These are phyloP conservation scores for Neopestalotiopsis rosae DNA, from an alignment of 2,329 filamentous ascomycete genomes.

Conservation along the genomic window DNA sequence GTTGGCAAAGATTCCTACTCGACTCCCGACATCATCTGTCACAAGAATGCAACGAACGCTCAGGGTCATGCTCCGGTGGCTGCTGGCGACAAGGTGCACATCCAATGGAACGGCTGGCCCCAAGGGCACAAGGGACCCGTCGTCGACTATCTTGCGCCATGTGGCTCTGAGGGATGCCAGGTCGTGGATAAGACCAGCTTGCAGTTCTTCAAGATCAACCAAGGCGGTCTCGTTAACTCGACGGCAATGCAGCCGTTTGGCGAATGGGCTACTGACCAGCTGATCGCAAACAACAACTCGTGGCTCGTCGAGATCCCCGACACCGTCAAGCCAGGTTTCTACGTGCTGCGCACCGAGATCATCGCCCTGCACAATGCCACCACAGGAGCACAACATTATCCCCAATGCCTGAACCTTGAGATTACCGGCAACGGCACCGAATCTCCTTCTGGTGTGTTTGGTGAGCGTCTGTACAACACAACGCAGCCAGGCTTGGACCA, in stretches of 20 bases:
- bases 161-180: constrained; percentile 36
- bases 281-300: constrained; percentile 45
- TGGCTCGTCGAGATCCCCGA: constrained; percentile 29
- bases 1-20: constrained; percentile 43
- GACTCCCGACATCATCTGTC: constrained; percentile 44
- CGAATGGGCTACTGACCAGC: constrained; percentile 50
- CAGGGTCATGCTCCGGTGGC: constrained; percentile 37
- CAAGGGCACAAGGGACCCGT: constrained; percentile 44
- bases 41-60: constrained; percentile 38
- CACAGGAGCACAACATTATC: constrained; percentile 30
- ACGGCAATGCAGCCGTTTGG: constrained; percentile 49
- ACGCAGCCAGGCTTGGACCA: constrained; percentile 16
- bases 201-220: constrained; percentile 37
- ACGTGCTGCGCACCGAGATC: constrained; percentile 33
- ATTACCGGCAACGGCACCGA: constrained; percentile 26
- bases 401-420: constrained; percentile 33
- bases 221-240: constrained; percentile 33
- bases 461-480: constrained; percentile 18
- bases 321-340: constrained; percentile 37
- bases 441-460: constrained; percentile 14
- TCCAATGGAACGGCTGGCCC: constrained; percentile 46
- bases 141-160: constrained; percentile 44
- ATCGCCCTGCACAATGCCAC: constrained; percentile 32
- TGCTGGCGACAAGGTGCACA: constrained; percentile 41
- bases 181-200: constrained; percentile 36